Base-by-base conservation (phyloP, 768 basidiomycete genomes). In the Lactarius indigo region DNA sequence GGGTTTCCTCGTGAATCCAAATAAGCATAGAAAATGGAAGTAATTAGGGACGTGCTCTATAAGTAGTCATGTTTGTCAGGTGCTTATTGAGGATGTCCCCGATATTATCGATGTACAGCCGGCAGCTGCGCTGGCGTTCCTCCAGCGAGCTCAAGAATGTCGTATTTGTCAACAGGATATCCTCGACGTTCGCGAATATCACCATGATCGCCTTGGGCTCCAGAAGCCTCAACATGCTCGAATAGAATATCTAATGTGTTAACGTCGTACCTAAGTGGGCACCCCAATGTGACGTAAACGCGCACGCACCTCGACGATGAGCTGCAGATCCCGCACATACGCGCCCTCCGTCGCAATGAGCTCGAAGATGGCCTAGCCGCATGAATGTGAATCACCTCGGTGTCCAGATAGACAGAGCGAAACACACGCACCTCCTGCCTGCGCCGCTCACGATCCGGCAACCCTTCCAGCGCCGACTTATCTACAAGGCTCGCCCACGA, bases 401-500 rank as follows among this genome's bases (percentile, higher is more conserved):
- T 15, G 23, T 26, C 5, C 26, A 10, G 23, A 35, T 23, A 23
- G 39, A 41, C 39, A 13, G 10, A 23, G 44, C n/a, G n/a, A n/a
- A 47, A 5, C 9, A 54, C 42, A 64, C 78, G 61, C 67, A 89
- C 90, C 81, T 98, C 96, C 77, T 98, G 96, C 62, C 96, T 83
- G 65, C 87, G 88, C 55, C 96, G 83, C 75, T 98, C 96, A 28
- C 80, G 79, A 1, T 82, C 74, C 0, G 92, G 90, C 54, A 98
- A 88, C 7, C 86, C 92, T 35, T 90, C 90, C 26, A 98, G 76
- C 0, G 91, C 93, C 39, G 87, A 85, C 69, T 87, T 87, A 72
- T 97, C 92, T 0, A 98, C 89, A 59, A 98, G 78, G 75, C 94
- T 96, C 9, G 92, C 88, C 96, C 96, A 98, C 0, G 94, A 94